Conservation (phyloP, 1,139 yeast genomes). For the Sugiyamaella neomexicana region DNA sequence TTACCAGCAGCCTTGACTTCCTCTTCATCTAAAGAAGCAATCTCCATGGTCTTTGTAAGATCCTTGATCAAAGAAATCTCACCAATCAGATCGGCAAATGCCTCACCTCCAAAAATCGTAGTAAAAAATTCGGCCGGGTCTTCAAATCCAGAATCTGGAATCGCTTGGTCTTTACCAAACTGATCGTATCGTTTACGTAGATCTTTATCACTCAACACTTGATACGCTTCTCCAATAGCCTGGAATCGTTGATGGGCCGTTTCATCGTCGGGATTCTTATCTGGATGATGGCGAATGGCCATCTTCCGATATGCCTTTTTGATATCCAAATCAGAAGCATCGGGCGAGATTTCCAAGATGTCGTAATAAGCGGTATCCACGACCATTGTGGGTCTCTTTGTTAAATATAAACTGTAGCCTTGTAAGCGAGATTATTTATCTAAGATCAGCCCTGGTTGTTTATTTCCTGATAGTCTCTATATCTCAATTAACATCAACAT, state of each 20-base stretch:
- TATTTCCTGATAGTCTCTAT: too few species aligned
- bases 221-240: constrained; percentile 45
- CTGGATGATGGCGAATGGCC: constrained; percentile 91
- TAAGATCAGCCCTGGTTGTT: too few species aligned
- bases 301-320: constrained; percentile 90
- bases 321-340: constrained; percentile 79
- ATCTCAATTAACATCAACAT: too few species aligned
- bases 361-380: constrained; percentile 92
- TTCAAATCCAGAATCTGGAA: constrained; percentile 81
- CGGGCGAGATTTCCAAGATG: constrained; percentile 60
- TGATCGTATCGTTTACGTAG: constrained; percentile 78
- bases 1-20: constrained; percentile 46
- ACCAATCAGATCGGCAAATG: constrained; percentile 83
- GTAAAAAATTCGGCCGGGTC: constrained; percentile 87
- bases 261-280: constrained; percentile 88
- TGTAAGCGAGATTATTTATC: too few species aligned
- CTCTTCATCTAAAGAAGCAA: constrained; percentile 74
- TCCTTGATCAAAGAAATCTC: constrained; percentile 86
- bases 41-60: constrained; percentile 67
- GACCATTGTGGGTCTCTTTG: constrained; percentile 59
- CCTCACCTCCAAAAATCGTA: constrained; percentile 92
- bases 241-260: constrained; percentile 67
- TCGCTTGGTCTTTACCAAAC: constrained; percentile 80
- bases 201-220: constrained; percentile 70
- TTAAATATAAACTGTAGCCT: too few species aligned